These are phyloP conservation scores for Pseudogymnoascus sp. DNA, from an alignment of 2,329 filamentous ascomycete species.

Conservation along the genomic window DNA sequence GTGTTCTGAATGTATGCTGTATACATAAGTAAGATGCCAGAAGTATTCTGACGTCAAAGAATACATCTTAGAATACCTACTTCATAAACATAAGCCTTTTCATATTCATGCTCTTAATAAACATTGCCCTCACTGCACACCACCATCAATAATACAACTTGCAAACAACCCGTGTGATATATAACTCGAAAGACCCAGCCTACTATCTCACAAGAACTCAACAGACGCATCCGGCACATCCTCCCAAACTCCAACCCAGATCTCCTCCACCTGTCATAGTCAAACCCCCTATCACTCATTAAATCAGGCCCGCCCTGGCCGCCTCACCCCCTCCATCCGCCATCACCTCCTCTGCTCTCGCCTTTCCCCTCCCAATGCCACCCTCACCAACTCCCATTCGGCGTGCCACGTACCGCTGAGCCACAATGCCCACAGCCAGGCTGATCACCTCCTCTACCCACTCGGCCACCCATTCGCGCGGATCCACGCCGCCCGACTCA, in stretches of 20 bases:
- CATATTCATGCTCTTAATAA: not conserved
- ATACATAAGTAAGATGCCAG: not conserved
- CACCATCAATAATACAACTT: not conserved
- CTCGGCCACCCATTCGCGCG: conserved; percentile 92
- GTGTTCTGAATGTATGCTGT: not conserved
- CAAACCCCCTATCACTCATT: not conserved
- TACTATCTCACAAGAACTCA: conserved; percentile 4
- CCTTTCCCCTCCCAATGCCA: conserved; percentile 52
- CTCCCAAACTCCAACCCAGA: not conserved
- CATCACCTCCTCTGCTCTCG: conserved; percentile 46
- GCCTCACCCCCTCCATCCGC: conserved; percentile 50
- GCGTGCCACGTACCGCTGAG: conserved; percentile 88
- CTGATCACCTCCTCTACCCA: conserved; percentile 87
- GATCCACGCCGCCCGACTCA: conserved; percentile 66
- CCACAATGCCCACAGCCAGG: conserved; percentile 73
- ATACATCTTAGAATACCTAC: not conserved
- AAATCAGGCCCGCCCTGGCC: conserved; percentile 42
- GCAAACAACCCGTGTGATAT: conserved; percentile 3
- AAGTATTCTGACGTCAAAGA: not conserved
- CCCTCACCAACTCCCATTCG: conserved; percentile 94
- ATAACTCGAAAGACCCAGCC: not conserved
- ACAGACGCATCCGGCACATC: not conserved
- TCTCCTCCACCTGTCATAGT: not conserved
- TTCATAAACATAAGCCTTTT: not conserved
- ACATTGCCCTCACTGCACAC: not conserved